phyloP scores from a whole-genome alignment of 75 land plant species.

The Cupressus sempervirens region DNA sequence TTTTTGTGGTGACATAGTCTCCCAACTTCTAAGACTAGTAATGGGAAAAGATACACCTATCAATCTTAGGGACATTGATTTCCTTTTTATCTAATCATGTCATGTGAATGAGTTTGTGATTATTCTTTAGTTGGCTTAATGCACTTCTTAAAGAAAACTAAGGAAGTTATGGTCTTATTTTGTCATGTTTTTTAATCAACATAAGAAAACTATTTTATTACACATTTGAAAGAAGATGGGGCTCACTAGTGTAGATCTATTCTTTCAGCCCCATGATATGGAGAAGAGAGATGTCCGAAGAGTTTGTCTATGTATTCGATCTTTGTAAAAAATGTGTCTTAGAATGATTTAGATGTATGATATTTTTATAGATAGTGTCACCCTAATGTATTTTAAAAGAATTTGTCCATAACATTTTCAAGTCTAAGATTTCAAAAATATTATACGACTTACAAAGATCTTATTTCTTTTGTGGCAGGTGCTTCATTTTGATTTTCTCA shows the following conservation, averaged over 20 bases:
- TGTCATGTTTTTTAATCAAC: conserved; percentile 2
- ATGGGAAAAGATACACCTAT: neutral
- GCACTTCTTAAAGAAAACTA: neutral
- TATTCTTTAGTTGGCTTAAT: neutral
- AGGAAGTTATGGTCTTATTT: neutral
- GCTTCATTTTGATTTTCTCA: conserved; percentile 66
- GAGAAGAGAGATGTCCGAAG: conserved; percentile 73
- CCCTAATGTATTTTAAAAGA: neutral
- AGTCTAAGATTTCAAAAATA: neutral
- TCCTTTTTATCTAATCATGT: neutral
- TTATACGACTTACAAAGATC: neutral
- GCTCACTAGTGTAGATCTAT: conserved; percentile 60
- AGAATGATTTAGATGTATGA: conserved; percentile 47
- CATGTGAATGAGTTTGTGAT: neutral
- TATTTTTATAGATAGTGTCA: neutral
- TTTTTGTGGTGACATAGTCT: neutral
- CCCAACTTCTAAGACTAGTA: neutral
- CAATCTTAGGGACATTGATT: neutral
- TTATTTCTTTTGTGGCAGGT: conserved; percentile 29
- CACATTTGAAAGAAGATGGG: conserved; percentile 70
- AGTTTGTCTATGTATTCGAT: conserved; percentile 73
- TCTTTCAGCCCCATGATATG: conserved; percentile 78
- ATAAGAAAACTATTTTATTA: neutral
- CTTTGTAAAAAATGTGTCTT: conserved; percentile 66
- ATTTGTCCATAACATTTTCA: neutral